A percentile compares a stretch with the other conserved stretches of the same genome.
Conservation (phyloP, 78 protist species). For the Cavenderia fasciculata region DNA sequence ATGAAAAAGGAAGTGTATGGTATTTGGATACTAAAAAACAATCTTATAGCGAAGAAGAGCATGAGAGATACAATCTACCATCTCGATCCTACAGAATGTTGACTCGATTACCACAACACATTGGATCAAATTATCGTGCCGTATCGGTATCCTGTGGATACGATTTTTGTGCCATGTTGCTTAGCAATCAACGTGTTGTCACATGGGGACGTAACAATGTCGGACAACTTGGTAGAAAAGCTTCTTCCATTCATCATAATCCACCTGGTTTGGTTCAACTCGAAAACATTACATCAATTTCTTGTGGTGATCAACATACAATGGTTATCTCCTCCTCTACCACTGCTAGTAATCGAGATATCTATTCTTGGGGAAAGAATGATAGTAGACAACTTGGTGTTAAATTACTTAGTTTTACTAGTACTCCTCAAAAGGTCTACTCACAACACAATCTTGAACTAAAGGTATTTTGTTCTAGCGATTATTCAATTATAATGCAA, state of each 20-base stretch:
- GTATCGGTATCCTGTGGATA: constrained; percentile 69
- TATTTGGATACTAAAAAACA: neutral
- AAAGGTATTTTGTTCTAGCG: too few relatives aligned
- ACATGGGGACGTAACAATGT: constrained; percentile 30
- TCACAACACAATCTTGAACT: too few relatives aligned
- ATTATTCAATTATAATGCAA: neutral
- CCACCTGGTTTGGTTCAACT: neutral
- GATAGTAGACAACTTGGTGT: neutral
- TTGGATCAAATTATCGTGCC: neutral
- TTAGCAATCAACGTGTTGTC: neutral
- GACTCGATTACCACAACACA: neutral
- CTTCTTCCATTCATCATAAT: neutral
- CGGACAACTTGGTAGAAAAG: constrained; percentile 36
- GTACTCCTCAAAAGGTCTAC: too few relatives aligned
- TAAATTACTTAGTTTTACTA: neutral
- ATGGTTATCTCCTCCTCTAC: neutral
- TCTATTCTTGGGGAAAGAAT: constrained; percentile 28
- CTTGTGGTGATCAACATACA: constrained; percentile 12
- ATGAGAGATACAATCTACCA: neutral
- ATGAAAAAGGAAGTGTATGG: neutral
- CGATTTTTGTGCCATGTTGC: neutral
- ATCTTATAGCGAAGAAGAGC: neutral
- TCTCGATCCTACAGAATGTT: neutral
- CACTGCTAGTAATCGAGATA: too few relatives aligned
- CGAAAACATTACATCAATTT: neutral